Evolutionary conservation across 2,329 filamentous ascomycete genomes (phyloP).

Genomic region (Beauveria sp.): DNA sequence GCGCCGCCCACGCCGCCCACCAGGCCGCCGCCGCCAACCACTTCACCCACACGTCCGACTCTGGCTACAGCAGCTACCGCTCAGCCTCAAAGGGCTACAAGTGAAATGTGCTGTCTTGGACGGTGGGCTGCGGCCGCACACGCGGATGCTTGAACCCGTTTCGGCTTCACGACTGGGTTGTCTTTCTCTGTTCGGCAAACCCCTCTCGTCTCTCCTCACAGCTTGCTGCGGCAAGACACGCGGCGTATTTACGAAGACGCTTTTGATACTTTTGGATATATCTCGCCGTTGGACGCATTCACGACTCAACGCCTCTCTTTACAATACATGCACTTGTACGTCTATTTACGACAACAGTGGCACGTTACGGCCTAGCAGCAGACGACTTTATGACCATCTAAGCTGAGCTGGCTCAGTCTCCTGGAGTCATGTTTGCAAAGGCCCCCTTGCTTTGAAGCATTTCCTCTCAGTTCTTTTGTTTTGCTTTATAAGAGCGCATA

Average conservation of each 20-base stretch:
- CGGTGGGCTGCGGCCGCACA: slow-evolving; percentile 36
- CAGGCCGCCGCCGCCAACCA: slow-evolving; percentile 31
- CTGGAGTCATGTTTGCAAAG: not conserved
- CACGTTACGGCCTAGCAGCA: not conserved
- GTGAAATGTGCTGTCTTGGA: slow-evolving; percentile 19
- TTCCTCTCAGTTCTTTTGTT: no score
- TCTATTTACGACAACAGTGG: not conserved
- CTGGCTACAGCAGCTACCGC: slow-evolving; percentile 42
- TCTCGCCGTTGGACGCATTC: not conserved
- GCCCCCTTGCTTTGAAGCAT: not conserved
- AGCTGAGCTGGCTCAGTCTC: not conserved
- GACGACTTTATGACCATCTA: not conserved
- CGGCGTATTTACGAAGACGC: not conserved
- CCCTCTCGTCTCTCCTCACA: slow-evolving; percentile 43
- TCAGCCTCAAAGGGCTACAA: slow-evolving; percentile 39
- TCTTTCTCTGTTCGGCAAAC: slow-evolving; percentile 39
- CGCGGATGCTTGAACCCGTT: slow-evolving; percentile 32
- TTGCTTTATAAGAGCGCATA: not conserved
- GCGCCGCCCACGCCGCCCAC: slow-evolving; percentile 43
- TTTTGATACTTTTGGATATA: no score
- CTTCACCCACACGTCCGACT: slow-evolving; percentile 45
- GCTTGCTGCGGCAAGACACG: slow-evolving; percentile 22
- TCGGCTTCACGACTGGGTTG: slow-evolving; percentile 38
- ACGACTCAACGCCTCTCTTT: not conserved
- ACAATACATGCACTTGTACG: not conserved